A percentile compares a stretch with the other conserved stretches of the same genome.
These are phyloP conservation scores for Chlorella sp. DNA, from an alignment of 139 green algal species.

Conservation along the genomic window DNA sequence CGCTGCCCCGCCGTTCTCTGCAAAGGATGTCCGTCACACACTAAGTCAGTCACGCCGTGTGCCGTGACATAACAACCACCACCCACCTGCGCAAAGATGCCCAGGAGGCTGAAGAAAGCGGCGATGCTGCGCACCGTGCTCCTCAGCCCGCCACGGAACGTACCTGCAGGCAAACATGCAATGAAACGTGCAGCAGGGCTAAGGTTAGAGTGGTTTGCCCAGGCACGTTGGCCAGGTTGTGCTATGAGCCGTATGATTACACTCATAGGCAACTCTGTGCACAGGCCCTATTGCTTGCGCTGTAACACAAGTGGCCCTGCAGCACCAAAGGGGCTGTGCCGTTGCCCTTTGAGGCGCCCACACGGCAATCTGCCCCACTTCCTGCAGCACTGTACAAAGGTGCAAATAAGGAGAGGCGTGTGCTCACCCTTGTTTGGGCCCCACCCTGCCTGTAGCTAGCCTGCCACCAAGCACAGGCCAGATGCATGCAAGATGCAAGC, in stretches of 20 bases:
- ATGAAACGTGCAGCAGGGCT: too few species aligned
- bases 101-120: constrained; percentile 22
- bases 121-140: background rate
- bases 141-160: background rate
- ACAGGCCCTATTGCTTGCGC: background rate
- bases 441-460: background rate
- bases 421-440: constrained; percentile 3
- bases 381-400: too few species aligned
- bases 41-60: too few species aligned
- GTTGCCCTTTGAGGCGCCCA: background rate
- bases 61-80: too few species aligned
- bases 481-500: too few species aligned
- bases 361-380: too few species aligned
- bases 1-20: too few species aligned
- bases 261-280: background rate
- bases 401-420: too few species aligned
- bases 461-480: too few species aligned
- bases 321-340: background rate
- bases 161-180: background rate
- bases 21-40: too few species aligned
- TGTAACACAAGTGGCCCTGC: background rate
- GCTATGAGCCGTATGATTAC: background rate
- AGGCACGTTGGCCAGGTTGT: background rate
- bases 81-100: constrained; percentile 26
- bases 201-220: too few species aligned